A percentile compares a stretch with the other conserved stretches of the same genome.
These are phyloP conservation scores for Zopfia rhizophila DNA, from an alignment of 2,329 filamentous ascomycete genomes.

Conservation along the genomic window DNA sequence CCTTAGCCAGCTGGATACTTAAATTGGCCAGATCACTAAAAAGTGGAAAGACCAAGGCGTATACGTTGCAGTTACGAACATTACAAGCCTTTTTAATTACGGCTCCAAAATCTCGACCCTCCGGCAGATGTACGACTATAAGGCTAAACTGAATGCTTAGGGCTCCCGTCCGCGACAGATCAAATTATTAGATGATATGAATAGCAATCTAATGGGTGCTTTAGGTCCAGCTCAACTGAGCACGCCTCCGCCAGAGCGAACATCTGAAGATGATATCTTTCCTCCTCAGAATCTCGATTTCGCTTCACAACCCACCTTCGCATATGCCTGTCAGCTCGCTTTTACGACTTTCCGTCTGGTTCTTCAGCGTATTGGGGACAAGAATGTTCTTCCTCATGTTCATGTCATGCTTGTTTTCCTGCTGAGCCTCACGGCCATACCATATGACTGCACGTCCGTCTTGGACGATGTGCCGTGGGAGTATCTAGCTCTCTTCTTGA, in stretches of 20 bases:
- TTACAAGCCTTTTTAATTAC: conserved; percentile 64
- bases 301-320: too few relatives aligned
- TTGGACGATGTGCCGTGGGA: conserved; percentile 61
- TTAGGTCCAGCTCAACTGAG: background rate
- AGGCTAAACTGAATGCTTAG: too few relatives aligned
- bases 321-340: conserved; percentile 52
- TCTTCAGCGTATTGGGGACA: conserved; percentile 64
- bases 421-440: conserved; percentile 53
- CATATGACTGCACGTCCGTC: conserved; percentile 24
- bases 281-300: conserved; percentile 9
- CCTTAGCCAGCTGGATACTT: conserved; percentile 63
- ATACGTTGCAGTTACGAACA: conserved; percentile 67
- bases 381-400: conserved; percentile 70
- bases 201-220: too few relatives aligned
- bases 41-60: conserved; percentile 68
- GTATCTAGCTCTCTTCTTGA: conserved; percentile 53
- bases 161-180: too few relatives aligned
- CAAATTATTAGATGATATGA: too few relatives aligned
- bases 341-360: conserved; percentile 59
- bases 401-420: conserved; percentile 72
- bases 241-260: background rate
- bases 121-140: conserved; percentile 34
- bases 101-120: conserved; percentile 58
- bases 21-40: conserved; percentile 64
- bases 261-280: background rate